Percentiles rank a stretch among this genome's conserved stretches.
Conservation (phyloP, 805 yeast genomes). For the Metschnikowia shivogae region DNA sequence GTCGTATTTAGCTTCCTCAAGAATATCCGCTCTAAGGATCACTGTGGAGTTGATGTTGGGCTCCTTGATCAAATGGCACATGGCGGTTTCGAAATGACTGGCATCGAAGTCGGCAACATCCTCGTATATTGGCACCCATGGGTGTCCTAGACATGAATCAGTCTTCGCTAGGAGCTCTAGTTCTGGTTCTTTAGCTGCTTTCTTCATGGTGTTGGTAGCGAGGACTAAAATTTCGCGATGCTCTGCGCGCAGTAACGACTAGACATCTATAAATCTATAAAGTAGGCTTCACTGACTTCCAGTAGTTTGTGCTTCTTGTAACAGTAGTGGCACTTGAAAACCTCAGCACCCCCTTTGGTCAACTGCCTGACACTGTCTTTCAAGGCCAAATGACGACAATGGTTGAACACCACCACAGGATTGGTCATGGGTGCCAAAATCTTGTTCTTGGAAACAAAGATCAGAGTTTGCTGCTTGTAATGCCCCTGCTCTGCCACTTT, state of each 20-base stretch:
- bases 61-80: conserved; percentile 72
- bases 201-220: conserved; percentile 3
- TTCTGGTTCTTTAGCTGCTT: conserved; percentile 9
- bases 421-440: conserved; percentile 18
- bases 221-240: conserved; percentile 8
- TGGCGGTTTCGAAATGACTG: conserved; percentile 66
- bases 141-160: conserved; percentile 48
- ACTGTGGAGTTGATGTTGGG: conserved; percentile 93
- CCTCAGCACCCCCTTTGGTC: conserved; percentile 35
- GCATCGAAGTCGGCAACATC: conserved; percentile 45
- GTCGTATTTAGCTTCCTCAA: conserved; percentile 46
- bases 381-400: conserved; percentile 40
- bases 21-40: conserved; percentile 80
- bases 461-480: conserved; percentile 10
- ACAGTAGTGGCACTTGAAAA: conserved; percentile 44
- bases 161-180: conserved; percentile 12
- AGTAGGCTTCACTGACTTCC: conserved; percentile 39
- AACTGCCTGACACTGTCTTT: conserved; percentile 41
- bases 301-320: conserved; percentile 39
- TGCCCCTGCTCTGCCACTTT: conserved; percentile 11
- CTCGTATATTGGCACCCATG: conserved; percentile 61
- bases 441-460: conserved; percentile 10
- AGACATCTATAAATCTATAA: conserved; percentile 27
- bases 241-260: background rate
- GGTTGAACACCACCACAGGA: conserved; percentile 40